Evolutionary conservation across 768 basidiomycete species (phyloP), one percentile per base, ranked within the genome.

Genomic region (Cystobasidium ongulense): DNA sequence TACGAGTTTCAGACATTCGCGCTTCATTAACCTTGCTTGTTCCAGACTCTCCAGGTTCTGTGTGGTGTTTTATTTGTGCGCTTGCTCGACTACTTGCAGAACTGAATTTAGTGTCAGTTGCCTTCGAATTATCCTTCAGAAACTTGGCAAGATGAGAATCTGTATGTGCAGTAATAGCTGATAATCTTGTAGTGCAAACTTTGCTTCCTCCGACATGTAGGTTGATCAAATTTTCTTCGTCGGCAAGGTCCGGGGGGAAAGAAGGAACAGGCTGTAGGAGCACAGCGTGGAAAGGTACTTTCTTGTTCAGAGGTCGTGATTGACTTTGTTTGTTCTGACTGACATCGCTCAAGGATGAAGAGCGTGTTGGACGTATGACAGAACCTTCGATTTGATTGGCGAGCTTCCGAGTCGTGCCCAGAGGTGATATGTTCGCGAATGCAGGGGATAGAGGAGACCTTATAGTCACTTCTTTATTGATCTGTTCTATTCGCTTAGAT

Each of bases 151-250:
- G 63, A 39, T n/a, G 18, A 35, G 63, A 64, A 11, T 64, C 13
- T 18, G 36, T 29, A 11, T 38, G 36, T 39, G 63, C 3, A 11
- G 25, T 27, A 15, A 39, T 36, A 35, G 35, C 13, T 25, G 25
- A 41, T 10, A 46, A 41, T 64, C 27, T 64, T 4, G 63, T 64
- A 15, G 41, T 39, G 33, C 15, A 39, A 18, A 27, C 36, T 15
- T 23, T 46, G n/a, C 36, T 64, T 27, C 63, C 63, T 25, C 63
- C 63, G 33, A 41, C 33, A 64, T 64, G 38, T 13, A 64, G n/a
- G 13, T 27, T 46, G 11, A 64, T 36, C 38, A 64, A 35, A 29
- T 41, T 64, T n/a, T 64, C 33, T 38, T 27, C 41, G 15, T 64
- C 63, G 63, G 33, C 2, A 3, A 64, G 35, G 11, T 2, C 18